phyloP scores from a whole-genome alignment of 164 flowering plant species.

The Euptelea pleiosperma region DNA sequence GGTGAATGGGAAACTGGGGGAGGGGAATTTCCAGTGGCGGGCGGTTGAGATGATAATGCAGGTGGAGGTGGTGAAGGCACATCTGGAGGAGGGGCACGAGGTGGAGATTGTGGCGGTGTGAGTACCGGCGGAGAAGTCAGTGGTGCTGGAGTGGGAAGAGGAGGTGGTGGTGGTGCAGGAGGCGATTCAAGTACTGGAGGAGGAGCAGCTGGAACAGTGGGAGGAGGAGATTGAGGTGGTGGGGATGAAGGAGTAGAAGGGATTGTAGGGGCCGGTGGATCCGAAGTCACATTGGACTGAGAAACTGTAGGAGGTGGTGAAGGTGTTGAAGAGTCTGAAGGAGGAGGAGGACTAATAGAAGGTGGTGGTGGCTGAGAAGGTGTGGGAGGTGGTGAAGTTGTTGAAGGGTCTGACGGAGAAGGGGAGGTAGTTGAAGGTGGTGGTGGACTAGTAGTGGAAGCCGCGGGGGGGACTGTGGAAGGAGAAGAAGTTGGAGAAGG shows the following conservation, averaged over 20 bases:
- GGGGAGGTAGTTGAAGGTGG: slow-evolving; percentile 21
- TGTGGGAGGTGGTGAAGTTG: no score
- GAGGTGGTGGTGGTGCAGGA: slow-evolving; percentile 3
- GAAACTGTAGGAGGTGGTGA: slow-evolving; percentile 6
- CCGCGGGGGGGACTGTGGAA: slow-evolving; percentile 24
- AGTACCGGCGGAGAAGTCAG: slow-evolving; percentile 15
- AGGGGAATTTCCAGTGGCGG: slow-evolving; percentile 8
- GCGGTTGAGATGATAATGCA: slow-evolving; percentile 12
- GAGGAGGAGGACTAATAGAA: not conserved
- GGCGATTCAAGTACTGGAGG: slow-evolving; percentile 10
- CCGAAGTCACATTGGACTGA: slow-evolving; percentile 16
- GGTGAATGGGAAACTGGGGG: slow-evolving; percentile 6
- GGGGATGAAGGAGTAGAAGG: slow-evolving; percentile 17
- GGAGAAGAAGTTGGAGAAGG: slow-evolving; percentile 41
- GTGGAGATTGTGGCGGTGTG: slow-evolving; percentile 9
- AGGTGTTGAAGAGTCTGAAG: slow-evolving; percentile 17
- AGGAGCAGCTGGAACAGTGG: slow-evolving; percentile 9
- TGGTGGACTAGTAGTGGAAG: slow-evolving; percentile 20
- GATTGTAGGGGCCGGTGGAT: slow-evolving; percentile 9
- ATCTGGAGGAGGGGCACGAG: slow-evolving; percentile 8
- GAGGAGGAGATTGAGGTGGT: slow-evolving; percentile 15
- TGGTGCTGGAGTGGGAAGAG: slow-evolving; percentile 13
- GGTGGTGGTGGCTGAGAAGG: no score
- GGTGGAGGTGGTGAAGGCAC: slow-evolving; percentile 15
- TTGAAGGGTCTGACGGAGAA: no score